Conservation (phyloP, 169 alveolate species). For the Cystoisospora suis region DNA sequence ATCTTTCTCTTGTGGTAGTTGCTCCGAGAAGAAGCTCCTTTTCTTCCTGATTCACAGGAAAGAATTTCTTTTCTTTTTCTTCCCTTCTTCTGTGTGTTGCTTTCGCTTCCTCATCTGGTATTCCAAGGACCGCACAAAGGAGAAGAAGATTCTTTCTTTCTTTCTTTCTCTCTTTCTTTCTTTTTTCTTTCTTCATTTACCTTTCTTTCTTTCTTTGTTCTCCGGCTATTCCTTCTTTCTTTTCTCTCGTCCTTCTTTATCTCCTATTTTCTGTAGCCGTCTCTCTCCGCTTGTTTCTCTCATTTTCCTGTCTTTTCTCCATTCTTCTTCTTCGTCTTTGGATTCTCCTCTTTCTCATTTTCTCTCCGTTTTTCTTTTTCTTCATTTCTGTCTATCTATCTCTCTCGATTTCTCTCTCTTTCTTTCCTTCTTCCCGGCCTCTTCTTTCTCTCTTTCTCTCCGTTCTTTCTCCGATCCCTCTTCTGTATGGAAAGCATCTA, state of each 20-base stretch:
- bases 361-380: background rate
- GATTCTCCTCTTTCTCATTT: background rate
- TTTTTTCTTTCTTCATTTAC: background rate
- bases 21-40: no score
- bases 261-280: background rate
- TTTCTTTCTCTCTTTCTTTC: background rate
- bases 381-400: background rate
- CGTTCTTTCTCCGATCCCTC: background rate
- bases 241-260: background rate
- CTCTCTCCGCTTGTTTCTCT: background rate
- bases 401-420: background rate
- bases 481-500: background rate
- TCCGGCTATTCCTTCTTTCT: background rate
- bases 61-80: background rate
- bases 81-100: background rate
- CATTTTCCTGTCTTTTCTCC: background rate
- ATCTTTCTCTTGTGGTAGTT: no score
- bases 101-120: background rate
- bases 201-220: background rate
- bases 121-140: background rate
- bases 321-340: background rate
- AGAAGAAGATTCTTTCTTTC: background rate
- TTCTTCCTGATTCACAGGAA: no score
- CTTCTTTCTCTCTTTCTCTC: background rate
- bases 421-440: background rate